Evolutionary conservation across 2,329 filamentous ascomycete genomes (phyloP).

Genomic region (Helicocarpus griseus): DNA sequence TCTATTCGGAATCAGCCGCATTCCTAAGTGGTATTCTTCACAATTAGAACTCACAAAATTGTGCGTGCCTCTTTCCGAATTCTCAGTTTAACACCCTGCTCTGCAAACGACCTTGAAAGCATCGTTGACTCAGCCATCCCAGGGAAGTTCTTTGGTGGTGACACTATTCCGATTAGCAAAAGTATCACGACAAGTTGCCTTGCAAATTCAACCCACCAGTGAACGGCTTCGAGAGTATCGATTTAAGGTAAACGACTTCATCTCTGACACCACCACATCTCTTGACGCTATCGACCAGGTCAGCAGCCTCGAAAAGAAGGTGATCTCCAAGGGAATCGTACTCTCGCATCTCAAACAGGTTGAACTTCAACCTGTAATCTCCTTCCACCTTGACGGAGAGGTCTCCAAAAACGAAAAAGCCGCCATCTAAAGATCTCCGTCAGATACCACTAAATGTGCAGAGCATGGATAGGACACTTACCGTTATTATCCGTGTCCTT

Average conservation of each 20-base stretch:
- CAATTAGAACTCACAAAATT: slow-evolving; percentile 25
- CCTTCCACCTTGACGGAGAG: slow-evolving; percentile 69
- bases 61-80: slow-evolving; percentile 72
- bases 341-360: slow-evolving; percentile 63
- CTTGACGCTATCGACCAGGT: slow-evolving; percentile 1
- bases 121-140: slow-evolving; percentile 75
- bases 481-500: slow-evolving; percentile 65
- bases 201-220: slow-evolving; percentile 42
- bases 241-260: slow-evolving; percentile 43
- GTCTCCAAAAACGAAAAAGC: slow-evolving; percentile 87
- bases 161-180: slow-evolving; percentile 19
- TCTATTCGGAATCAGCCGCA: slow-evolving; percentile 19
- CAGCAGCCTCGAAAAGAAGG: slow-evolving; percentile 4
- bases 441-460: not conserved
- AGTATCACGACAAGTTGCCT: slow-evolving; percentile 6
- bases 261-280: slow-evolving; percentile 17
- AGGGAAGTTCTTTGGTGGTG: slow-evolving; percentile 57
- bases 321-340: slow-evolving; percentile 24
- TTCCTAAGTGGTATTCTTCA: not conserved
- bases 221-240: slow-evolving; percentile 57
- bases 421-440: slow-evolving; percentile 48
- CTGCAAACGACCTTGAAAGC: slow-evolving; percentile 71
- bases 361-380: slow-evolving; percentile 63
- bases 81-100: slow-evolving; percentile 75
- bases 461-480: slow-evolving; percentile 20